Evolutionary conservation across 352 stramenopile genomes (phyloP), one percentile per base, ranked within the genome.

Genomic region (Pythium aphanidermatum): DNA sequence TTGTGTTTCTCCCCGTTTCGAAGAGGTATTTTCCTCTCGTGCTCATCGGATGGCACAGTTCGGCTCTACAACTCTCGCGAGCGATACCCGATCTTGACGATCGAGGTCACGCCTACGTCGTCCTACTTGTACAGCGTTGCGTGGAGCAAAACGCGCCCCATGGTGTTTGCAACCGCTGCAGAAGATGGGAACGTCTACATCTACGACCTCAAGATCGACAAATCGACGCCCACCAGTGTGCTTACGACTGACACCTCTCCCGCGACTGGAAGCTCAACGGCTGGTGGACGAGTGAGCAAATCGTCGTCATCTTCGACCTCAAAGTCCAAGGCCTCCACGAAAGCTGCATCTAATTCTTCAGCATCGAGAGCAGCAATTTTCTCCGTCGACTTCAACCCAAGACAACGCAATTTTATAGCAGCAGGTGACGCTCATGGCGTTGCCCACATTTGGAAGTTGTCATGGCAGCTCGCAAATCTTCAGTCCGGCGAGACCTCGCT

Each of bases 381-480:
- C 37, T 42, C 67, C 0, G 44, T 89, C 6, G 69, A 87, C 30
- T 95, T 95, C 44, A 95, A 95, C 31, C 74, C 75, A 11, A 63
- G 76, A 7, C 83, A 92, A 45, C 72, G 83, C 26, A 91, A 92
- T 40, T 91, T 95, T 28, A n/a, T 95, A 24, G 83, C 75, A 2
- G 69, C 67, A 5, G 83, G 81, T 5, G 77, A 93, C 43, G 68
- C 68, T 13, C 41, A 44, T 1, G 81, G 83, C 11, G 52, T 69
- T 2, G 72, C 89, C 11, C 71, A 91, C 45, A 77, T 95, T 21
- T 92, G 83, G 77, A 92, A 93, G 31, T 60, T 95, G 5, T 74
- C 70, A 27, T 95, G 75, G 77, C 67, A 83, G 24, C 69, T 95
- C 6, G 73, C 77, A 2, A 93, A 87, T 30, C 68, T 89, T 19